Percentiles rank a stretch among this genome's conserved stretches.
Evolutionary conservation across 129 eudicot genomes (phyloP).

Genomic region (Arctium lappa): DNA sequence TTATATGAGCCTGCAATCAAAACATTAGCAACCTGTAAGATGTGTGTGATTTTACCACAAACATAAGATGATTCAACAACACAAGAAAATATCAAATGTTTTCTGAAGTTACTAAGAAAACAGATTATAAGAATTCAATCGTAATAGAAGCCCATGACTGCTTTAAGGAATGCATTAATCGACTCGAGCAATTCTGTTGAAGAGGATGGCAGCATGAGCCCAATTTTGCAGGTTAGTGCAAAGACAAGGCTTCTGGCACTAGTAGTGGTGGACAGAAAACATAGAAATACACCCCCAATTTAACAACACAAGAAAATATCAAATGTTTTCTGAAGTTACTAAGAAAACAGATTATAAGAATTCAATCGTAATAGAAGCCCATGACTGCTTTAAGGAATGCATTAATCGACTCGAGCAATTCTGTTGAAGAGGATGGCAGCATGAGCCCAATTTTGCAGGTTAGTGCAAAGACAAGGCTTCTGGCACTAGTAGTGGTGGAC

Average conservation of each 20-base stretch:
- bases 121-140: not conserved
- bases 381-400: not conserved
- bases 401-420: too few species aligned
- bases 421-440: not conserved
- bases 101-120: not conserved
- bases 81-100: not conserved
- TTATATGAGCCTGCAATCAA: constrained; percentile 69
- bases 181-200: not conserved
- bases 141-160: not conserved
- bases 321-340: not conserved
- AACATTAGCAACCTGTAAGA: constrained; percentile 23
- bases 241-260: not conserved
- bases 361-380: not conserved
- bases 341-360: not conserved
- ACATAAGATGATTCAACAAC: not conserved
- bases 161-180: not conserved
- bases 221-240: not conserved
- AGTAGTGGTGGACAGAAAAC: not conserved
- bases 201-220: not conserved
- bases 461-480: not conserved
- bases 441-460: not conserved
- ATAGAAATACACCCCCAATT: too few species aligned
- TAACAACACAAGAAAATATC: not conserved
- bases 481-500: not conserved
- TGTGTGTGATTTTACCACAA: not conserved